phyloP scores from a whole-genome alignment of 768 basidiomycete genomes.

The Boletus reticulatus region DNA sequence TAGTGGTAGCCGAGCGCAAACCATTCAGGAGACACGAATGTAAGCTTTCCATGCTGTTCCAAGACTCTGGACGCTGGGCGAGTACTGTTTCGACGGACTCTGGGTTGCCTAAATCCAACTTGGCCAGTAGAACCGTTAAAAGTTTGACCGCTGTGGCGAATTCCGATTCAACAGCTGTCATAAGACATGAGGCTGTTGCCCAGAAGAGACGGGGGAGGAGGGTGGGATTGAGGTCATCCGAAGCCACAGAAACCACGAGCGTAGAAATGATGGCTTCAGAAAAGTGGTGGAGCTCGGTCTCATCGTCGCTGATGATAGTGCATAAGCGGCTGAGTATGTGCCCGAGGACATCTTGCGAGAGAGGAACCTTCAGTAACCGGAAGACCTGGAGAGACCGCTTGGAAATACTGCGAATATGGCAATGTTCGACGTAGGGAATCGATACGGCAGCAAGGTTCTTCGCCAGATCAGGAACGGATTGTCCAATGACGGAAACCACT shows the following conservation, averaged over 20 bases:
- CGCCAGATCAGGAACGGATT: slow-evolving; percentile 64
- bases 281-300: slow-evolving; percentile 77
- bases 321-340: slow-evolving; percentile 80
- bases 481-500: slow-evolving; percentile 64
- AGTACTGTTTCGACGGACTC: slow-evolving; percentile 67
- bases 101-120: slow-evolving; percentile 68
- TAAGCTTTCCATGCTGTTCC: slow-evolving; percentile 62
- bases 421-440: slow-evolving; percentile 81
- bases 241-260: slow-evolving; percentile 57
- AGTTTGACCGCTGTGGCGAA: slow-evolving; percentile 67
- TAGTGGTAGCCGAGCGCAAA: slow-evolving; percentile 74
- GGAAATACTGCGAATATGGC: slow-evolving; percentile 81
- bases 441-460: slow-evolving; percentile 80
- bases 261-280: slow-evolving; percentile 81
- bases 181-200: slow-evolving; percentile 78
- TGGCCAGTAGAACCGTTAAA: slow-evolving; percentile 60
- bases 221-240: slow-evolving; percentile 53
- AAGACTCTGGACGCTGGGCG: slow-evolving; percentile 65
- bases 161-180: slow-evolving; percentile 80
- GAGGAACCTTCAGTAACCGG: slow-evolving; percentile 70
- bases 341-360: slow-evolving; percentile 71
- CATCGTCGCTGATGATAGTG: slow-evolving; percentile 75
- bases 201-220: slow-evolving; percentile 86
- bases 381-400: slow-evolving; percentile 91
- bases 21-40: slow-evolving; percentile 76